Evolutionary conservation across 139 green algal species (phyloP), one percentile per base, ranked within the genome.

Genomic region (Coelastrella sp.): DNA sequence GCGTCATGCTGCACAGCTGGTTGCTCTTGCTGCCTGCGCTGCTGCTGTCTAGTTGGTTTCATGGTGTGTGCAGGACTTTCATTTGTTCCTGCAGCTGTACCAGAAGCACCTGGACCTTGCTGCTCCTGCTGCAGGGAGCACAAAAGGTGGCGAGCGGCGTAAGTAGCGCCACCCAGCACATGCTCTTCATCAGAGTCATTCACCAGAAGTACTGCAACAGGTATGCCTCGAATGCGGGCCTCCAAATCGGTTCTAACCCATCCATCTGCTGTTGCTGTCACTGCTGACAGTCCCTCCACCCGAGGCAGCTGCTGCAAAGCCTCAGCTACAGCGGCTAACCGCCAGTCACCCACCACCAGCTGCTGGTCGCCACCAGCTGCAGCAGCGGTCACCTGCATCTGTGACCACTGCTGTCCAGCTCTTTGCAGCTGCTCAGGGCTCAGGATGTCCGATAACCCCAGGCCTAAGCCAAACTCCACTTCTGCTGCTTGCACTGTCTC

Each of bases 171-270:
- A 6, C 47, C 77, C 5, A 22, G 19, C 4, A 65, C 20, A 19
- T 64, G 11, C 4, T 22, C 7, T 11, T 68, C 83, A 4, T 88
- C 83, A n/a, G 47, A 22, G 54, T 88, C 83, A 66, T 80, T 59
- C 54, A 88, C 54, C 68, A 88, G 20, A 17, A 88, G 54, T 1
- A 88, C 68, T 19, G 68, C 83, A 16, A 88, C 81, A 16, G 64
- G 64, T 59, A 87, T 77, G 23, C 64, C 81, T 14, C 73, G 22
- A 8, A 87, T 74, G 14, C 61, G 61, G 6, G 81, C 64, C 23
- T 77, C 61, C 22, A 87, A 5, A 23, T 87, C 81, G 20, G 58
- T 54, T 6, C 22, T 19, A 6, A 86, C 17, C 60, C 60, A 86
- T 3, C 80, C 80, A 74, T 86, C 80, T 32, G n/a, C 23, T 57